Conservation (phyloP, 2,329 filamentous ascomycete species). For the Claviceps citrina region DNA sequence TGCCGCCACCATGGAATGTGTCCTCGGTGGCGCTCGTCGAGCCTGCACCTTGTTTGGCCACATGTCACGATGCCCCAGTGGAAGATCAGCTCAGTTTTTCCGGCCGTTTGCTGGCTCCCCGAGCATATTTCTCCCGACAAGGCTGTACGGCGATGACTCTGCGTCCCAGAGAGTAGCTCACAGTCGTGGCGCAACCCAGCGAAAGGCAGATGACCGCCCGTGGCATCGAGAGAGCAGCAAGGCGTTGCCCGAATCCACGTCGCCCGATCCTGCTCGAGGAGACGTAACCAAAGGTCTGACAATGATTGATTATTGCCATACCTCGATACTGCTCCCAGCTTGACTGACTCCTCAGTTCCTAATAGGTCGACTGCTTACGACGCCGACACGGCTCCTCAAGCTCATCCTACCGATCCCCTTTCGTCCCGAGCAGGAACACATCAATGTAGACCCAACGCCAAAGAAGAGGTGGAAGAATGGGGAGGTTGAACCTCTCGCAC, state of each 20-base stretch:
- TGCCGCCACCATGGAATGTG: constrained; percentile 1
- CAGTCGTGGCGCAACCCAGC: constrained; percentile 22
- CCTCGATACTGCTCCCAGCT: too few relatives aligned
- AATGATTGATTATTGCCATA: not conserved
- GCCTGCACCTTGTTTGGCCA: not conserved
- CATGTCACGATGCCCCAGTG: not conserved
- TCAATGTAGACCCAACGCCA: constrained; percentile 26
- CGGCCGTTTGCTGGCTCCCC: not conserved
- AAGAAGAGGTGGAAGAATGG: constrained; percentile 18
- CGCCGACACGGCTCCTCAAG: constrained; percentile 65
- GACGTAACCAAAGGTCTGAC: constrained; percentile 18
- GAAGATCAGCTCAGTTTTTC: not conserved
- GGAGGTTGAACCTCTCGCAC: constrained; percentile 61
- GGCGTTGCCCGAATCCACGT: constrained; percentile 21
- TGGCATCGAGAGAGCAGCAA: constrained; percentile 48
- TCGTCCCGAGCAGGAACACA: constrained; percentile 22
- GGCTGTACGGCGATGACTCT: not conserved
- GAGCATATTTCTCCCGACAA: not conserved
- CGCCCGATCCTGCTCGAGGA: constrained; percentile 12
- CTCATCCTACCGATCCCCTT: constrained; percentile 57
- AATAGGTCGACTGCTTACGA: constrained; percentile 60
- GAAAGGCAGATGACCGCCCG: constrained; percentile 44
- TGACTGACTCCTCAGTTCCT: not conserved
- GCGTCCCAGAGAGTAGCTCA: not conserved
- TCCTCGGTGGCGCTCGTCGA: constrained; percentile 2